phyloP scores from a whole-genome alignment of 352 stramenopile species.

The Aphanomyces astaci region DNA sequence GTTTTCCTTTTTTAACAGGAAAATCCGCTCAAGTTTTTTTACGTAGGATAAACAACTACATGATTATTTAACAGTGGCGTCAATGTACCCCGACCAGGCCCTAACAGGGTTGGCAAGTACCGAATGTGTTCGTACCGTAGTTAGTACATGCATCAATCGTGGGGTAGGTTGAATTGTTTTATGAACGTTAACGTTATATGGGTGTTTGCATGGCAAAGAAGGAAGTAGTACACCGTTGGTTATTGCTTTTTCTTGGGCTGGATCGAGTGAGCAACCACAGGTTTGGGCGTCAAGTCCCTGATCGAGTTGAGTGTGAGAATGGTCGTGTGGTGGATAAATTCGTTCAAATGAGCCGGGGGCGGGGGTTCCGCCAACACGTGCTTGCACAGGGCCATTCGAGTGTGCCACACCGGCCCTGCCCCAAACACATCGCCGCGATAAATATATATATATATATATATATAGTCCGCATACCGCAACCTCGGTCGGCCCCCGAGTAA shows the following conservation, averaged over 20 bases:
- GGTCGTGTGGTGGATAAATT: conserved; percentile 23
- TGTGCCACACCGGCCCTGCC: conserved; percentile 20
- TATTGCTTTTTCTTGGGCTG: conserved; percentile 5
- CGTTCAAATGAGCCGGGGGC: background rate
- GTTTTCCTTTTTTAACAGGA: too few species aligned
- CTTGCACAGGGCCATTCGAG: conserved; percentile 4
- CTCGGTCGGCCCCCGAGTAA: conserved; percentile 66
- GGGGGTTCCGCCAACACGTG: background rate
- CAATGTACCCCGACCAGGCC: too few species aligned
- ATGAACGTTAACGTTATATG: too few species aligned
- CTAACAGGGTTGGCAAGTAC: too few species aligned
- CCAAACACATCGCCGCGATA: background rate
- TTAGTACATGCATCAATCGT: too few species aligned
- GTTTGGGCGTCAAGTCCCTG: conserved; percentile 13
- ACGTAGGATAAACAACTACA: too few species aligned
- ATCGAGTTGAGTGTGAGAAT: conserved; percentile 6
- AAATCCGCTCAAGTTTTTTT: too few species aligned
- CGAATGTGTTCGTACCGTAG: too few species aligned
- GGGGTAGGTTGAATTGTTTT: too few species aligned
- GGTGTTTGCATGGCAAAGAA: background rate
- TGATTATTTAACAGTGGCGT: too few species aligned
- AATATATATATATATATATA: background rate
- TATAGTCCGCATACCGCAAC: conserved; percentile 30
- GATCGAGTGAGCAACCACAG: conserved; percentile 9
- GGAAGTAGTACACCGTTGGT: background rate